Evolutionary conservation across 257 asterid species (phyloP).

Genomic region (Eustoma russellianum): DNA sequence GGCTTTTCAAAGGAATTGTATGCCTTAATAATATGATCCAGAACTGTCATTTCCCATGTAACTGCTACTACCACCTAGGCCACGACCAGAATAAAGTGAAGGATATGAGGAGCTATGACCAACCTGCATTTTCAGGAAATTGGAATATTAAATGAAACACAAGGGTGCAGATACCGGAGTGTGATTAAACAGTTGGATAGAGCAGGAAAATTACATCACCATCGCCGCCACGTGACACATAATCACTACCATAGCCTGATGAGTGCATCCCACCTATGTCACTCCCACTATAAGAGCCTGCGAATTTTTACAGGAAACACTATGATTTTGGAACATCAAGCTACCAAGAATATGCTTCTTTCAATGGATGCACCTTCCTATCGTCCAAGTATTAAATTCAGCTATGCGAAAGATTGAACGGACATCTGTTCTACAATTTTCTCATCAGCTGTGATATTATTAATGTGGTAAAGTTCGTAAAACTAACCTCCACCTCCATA

Average conservation of each 20-base stretch:
- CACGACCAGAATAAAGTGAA: conserved; percentile 57
- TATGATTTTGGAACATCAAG: too few species aligned
- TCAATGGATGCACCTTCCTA: too few species aligned
- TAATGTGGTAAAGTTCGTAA: not conserved
- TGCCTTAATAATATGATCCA: too few species aligned
- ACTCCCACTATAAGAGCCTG: conserved; percentile 56
- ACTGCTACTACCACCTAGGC: conserved; percentile 67
- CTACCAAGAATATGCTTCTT: too few species aligned
- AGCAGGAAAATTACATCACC: conserved; percentile 45
- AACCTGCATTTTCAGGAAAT: conserved; percentile 29
- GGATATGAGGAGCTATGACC: conserved; percentile 73
- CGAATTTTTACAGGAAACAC: conserved; percentile 7
- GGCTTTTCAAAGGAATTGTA: too few species aligned
- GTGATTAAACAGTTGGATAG: too few species aligned
- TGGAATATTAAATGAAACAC: not conserved
- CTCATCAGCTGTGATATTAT: not conserved
- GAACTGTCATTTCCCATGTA: conserved; percentile 67
- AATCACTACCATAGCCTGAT: conserved; percentile 64
- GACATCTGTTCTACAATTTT: too few species aligned
- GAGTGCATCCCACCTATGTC: conserved; percentile 62
- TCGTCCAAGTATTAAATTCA: too few species aligned
- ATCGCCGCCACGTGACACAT: conserved; percentile 70
- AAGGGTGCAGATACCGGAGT: not conserved
- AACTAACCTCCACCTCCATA: conserved; percentile 61
- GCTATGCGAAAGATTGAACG: conserved; percentile 11